Base-by-base conservation (phyloP, 306 rosid species). In the Cucumis hystrix region DNA sequence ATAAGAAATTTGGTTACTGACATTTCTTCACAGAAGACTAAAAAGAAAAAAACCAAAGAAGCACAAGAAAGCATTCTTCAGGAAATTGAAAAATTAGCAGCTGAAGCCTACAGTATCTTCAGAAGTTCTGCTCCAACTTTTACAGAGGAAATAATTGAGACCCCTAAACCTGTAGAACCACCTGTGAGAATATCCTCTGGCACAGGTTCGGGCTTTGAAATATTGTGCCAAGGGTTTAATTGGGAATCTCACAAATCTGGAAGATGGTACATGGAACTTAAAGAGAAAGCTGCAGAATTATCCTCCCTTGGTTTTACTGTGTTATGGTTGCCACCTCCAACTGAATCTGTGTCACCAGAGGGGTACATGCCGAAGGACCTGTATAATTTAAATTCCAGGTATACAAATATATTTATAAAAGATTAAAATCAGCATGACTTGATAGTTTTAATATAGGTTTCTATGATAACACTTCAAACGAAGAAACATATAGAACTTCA, bases 201-300 rank as follows among this genome's bases (percentile, higher is more conserved):
- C 78, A 92, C 92, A 10, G 98, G 99, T 82, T 83, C 96, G 2
- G 99, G 98, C 11, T 85, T 80, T 78, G 99, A 96, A 87, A 87
- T 96, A 84, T 41, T 96, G 79, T 96, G 99, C 90, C 99, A 96
- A 88, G 98, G 96, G 37, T 96, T 96, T 87, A 96, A 96, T 35
- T 96, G 98, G 99, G 99, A 96, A 85, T 96, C 99, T 75, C 84
- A 91, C 84, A 96, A 91, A 84, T 87, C 96, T 78, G 87, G 99
- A 80, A 88, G 84, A 86, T 96, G 99, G 98, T 96, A 91, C 86
- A 43, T 80, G 86, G 93, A 89, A 82, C 90, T 96, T 82, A 83
- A 91, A 88, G 88, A 85, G 79, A 91, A 86, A 83, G 91, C 88
- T 78, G 81, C 87, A 64, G 90, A 86, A 55, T 79, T 96, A 74